Conservation (phyloP, 768 basidiomycete species). For the Galerina marginata region DNA sequence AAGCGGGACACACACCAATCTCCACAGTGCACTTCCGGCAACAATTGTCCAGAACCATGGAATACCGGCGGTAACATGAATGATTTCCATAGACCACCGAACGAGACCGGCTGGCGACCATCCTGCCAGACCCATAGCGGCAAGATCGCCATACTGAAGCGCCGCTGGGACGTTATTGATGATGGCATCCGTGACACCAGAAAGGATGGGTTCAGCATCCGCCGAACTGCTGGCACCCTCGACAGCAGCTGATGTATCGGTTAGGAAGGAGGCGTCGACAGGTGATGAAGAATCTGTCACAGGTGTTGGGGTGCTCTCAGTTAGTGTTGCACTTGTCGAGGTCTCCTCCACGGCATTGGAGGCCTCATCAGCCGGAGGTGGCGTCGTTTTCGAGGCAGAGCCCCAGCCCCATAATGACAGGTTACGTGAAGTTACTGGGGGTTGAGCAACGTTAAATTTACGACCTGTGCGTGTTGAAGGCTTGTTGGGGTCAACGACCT, state of each 20-base stretch:
- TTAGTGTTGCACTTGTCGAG: not conserved
- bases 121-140: conserved; percentile 63
- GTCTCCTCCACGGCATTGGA: conserved; percentile 4
- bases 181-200: conserved; percentile 30
- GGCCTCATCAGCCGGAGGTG: not conserved
- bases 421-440: not conserved
- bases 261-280: not conserved
- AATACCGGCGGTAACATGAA: conserved; percentile 72
- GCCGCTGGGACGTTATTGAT: conserved; percentile 42
- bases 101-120: conserved; percentile 73
- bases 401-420: conserved; percentile 17
- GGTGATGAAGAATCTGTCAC: not conserved
- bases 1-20: conserved; percentile 64
- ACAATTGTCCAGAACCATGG: conserved; percentile 90
- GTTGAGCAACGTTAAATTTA: not conserved
- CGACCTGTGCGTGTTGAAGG: conserved; percentile 5
- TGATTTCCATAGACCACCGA: conserved; percentile 61
- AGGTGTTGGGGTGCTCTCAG: not conserved
- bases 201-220: conserved; percentile 3
- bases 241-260: conserved; percentile 11
- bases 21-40: conserved; percentile 64
- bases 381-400: conserved; percentile 7
- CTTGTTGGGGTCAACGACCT: not conserved
- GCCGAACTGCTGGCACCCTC: conserved; percentile 10
- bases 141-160: conserved; percentile 74